Base-by-base conservation (phyloP, 2,329 filamentous ascomycete species). In the Cyphellophora europaea region DNA sequence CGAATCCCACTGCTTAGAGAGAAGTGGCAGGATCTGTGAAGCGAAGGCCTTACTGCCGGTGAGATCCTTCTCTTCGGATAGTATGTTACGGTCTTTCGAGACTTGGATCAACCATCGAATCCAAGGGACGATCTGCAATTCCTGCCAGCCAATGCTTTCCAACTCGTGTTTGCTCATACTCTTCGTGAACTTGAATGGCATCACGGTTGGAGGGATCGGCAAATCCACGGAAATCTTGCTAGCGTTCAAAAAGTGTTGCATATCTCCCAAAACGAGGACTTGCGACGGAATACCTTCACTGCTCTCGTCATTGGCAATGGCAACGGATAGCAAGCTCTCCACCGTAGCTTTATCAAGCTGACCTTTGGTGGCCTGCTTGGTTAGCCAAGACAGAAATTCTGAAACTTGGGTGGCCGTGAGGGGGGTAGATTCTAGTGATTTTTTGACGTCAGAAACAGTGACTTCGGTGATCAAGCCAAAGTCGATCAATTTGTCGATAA, bases 1-100 rank as follows among this genome's bases (percentile, higher is more conserved):
- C n/a, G 72, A 72, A 32, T 96, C 89, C 86, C 88, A 98, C 45
- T 82, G 79, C 53, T 89, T 95, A 2, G 89, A 93, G 13, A 95
- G 53, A 1, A 94, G 73, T 2, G 75, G 74, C 19, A 98, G 68
- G 6, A 94, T 72, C 44, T 84, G 79, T 1, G 76, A 68, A 5
- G 89, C 78, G 53, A 96, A 93, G 12, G 75, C 71, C 14, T 83
- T 60, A 0, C 78, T 82, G 35, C 69, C 72, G 1, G 79, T 83
- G 5, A 96, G 63, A 53, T 82, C 79, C 48, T 85, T 72, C 2
- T 79, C 71, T 4, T 75, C 65, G 3, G 71, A 53, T 23, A 80
- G 63, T 16, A 56, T 40, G 32, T 72, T 72, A 36, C 71, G 70
- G 4, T 74, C 69, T 6, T 74, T 67, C 11, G 68, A 64, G 38